Conservation (phyloP, 2,329 filamentous ascomycete species). For the Pezicula radicicola region DNA sequence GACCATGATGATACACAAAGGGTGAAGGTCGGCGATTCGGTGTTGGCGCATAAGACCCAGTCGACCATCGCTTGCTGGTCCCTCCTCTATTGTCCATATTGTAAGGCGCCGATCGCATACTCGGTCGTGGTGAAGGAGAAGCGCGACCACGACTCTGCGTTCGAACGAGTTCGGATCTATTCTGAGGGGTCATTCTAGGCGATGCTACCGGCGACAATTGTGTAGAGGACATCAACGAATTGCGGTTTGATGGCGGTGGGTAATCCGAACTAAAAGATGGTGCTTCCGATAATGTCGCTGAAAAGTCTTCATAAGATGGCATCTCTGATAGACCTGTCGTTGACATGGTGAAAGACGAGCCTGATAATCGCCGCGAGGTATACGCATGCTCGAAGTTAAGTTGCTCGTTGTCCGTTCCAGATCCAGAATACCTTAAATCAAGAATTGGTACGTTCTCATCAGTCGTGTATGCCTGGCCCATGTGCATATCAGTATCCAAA, state of each 20-base stretch:
- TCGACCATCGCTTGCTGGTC: slow-evolving; percentile 69
- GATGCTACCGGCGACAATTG: slow-evolving; percentile 72
- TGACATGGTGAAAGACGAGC: slow-evolving; percentile 72
- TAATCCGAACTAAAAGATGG: slow-evolving; percentile 66
- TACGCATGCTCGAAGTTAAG: slow-evolving; percentile 49
- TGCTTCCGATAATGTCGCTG: slow-evolving; percentile 62
- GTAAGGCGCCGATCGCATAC: slow-evolving; percentile 68
- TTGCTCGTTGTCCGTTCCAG: slow-evolving; percentile 47
- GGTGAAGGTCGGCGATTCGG: slow-evolving; percentile 55
- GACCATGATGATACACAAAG: slow-evolving; percentile 59
- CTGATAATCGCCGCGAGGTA: slow-evolving; percentile 63
- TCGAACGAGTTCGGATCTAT: slow-evolving; percentile 58
- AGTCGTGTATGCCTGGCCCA: slow-evolving; percentile 60
- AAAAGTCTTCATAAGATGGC: slow-evolving; percentile 69
- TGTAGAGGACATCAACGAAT: slow-evolving; percentile 67
- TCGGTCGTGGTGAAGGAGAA: slow-evolving; percentile 68
- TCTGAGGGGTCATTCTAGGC: slow-evolving; percentile 61
- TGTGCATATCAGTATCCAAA: slow-evolving; percentile 55
- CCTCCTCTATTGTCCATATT: slow-evolving; percentile 61
- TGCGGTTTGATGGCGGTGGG: slow-evolving; percentile 63
- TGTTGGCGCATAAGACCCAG: slow-evolving; percentile 64
- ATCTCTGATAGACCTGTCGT: slow-evolving; percentile 66
- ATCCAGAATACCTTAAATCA: slow-evolving; percentile 51
- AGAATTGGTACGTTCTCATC: slow-evolving; percentile 62
- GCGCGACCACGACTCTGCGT: slow-evolving; percentile 66